Base-by-base conservation (phyloP, 768 basidiomycete genomes). In the Boletellus sp. region DNA sequence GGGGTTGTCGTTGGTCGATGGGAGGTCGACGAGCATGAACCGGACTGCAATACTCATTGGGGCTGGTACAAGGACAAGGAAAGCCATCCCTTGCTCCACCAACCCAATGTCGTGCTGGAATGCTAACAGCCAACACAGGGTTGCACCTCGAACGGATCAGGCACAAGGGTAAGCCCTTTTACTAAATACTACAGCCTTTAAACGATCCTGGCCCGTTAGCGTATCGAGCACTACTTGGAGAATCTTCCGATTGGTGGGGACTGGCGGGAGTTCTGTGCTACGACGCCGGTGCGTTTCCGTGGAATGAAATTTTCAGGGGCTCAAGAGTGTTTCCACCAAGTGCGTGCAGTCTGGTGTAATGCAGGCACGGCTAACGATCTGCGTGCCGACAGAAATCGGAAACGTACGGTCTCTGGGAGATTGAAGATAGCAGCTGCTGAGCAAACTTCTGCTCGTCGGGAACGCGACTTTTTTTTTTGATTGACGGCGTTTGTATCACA, bases 241-340 rank as follows among this genome's bases (percentile, higher is more conserved):
- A 60, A 62, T 15, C 52, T 71, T 13, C 69, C 62, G 3, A 11
- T 13, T 10, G 60, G 55, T 17, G 55, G 59, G 4, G 60, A 68
- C 26, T 69, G 66, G 69, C 52, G 54, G 28, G 62, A 62, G 13
- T 69, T 72, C 37, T 70, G 67, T 26, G 67, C 67, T 4, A 67
- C 70, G 3, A 71, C 69, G 0, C 70, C 69, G 13, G 54, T 45
- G 6, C 51, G 39, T 16, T 68, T 70, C 45, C 45, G 37, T 13
- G 51, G 47, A 2, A 47, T 62, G 56, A 55, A 64, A 13, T 70
- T 68, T 45, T 28, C 51, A 9, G 56, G 69, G 20, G 53, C 58
- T n/a, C 52, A 62, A n/a, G 49, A 53, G 24, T 61, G 57, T 26
- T 53, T 45, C 55, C 55, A 59, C 54, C 39, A 13, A 5, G 60